Base-by-base conservation (phyloP, 2,329 filamentous ascomycete genomes). In the Rugonectria rugulosa region DNA sequence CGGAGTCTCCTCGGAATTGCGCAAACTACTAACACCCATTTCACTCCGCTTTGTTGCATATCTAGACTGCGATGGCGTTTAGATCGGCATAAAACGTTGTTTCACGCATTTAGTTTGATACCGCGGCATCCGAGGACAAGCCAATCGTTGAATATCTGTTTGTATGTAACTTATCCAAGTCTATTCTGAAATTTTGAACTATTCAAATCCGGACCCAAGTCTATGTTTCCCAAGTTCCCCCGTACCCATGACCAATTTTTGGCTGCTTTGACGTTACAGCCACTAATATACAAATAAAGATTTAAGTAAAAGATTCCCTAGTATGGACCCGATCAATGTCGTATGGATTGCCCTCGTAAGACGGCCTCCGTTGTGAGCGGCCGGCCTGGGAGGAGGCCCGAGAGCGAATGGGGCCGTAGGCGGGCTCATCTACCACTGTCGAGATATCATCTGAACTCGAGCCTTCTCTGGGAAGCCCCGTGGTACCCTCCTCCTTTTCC, bases 271-370 rank as follows among this genome's bases (percentile, higher is more conserved):
- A 36, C n/a, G n/a, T n/a, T 36, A 6, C 44, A 27, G 38, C 23
- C 17, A 38, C 26, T 27, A 9, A 41, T 24, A 23, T 24, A 40
- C 10, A 38, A 47, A 27, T 11, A 10, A 41, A 38, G 21, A 12
- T 14, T 26, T 49, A 49, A 41, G 45, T 27, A 23, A 51, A 51
- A 10, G 47, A 51, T 27, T 32, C 20, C n/a, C 38, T 32, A 17
- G 47, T 51, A 19, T 51, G 36, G 14, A 51, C 47, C 38, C 47
- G 38, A 27, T 51, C 47, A 26, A 51, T 51, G 17, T 51, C 47
- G 15, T 51, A 51, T 6, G 47, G 47, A 21, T 51, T 51, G 2
- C 47, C 47, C 20, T 51, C 47, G 23, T 51, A 51, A 2, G 47
- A 51, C 21, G 23, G 38, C 3, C 47, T 37, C 3, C 47, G 37